phyloP scores from a whole-genome alignment of 2,329 filamentous ascomycete genomes.

The Fusarium caatingaense region DNA sequence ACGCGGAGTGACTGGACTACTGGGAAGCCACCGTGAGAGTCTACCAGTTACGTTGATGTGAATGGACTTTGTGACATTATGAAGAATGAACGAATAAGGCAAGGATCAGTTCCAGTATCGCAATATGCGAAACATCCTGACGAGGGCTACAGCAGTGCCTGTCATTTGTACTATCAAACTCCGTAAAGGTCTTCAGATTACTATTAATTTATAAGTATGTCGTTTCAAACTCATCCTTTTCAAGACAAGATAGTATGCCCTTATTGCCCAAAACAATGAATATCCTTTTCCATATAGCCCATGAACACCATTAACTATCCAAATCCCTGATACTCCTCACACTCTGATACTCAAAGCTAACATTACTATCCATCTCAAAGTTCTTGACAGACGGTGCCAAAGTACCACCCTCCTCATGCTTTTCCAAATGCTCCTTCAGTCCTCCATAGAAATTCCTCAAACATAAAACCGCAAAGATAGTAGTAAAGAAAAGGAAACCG shows the following conservation, averaged over 20 bases:
- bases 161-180: too few species aligned
- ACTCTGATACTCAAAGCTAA: conserved; percentile 1
- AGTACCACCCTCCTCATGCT: not conserved
- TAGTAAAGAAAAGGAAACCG: not conserved
- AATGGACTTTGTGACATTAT: too few species aligned
- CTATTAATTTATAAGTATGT: not conserved
- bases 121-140: too few species aligned
- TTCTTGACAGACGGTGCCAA: conserved; percentile 1
- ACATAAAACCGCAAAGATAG: conserved; percentile 1
- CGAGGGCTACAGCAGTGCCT: too few species aligned
- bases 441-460: conserved; percentile 3
- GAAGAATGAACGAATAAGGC: too few species aligned
- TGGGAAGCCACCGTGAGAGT: too few species aligned
- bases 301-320: not conserved
- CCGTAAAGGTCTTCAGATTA: too few species aligned
- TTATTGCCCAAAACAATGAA: not conserved
- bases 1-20: too few species aligned
- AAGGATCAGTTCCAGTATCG: too few species aligned
- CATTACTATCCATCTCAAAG: not conserved
- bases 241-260: not conserved
- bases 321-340: not conserved
- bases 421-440: not conserved
- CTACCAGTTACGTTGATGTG: too few species aligned
- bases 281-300: fast-evolving
- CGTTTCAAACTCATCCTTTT: not conserved